Percentiles rank a stretch among this genome's conserved stretches.
Conservation (phyloP, 2,329 filamentous ascomycete genomes). For the Fusarium anthophilum region DNA sequence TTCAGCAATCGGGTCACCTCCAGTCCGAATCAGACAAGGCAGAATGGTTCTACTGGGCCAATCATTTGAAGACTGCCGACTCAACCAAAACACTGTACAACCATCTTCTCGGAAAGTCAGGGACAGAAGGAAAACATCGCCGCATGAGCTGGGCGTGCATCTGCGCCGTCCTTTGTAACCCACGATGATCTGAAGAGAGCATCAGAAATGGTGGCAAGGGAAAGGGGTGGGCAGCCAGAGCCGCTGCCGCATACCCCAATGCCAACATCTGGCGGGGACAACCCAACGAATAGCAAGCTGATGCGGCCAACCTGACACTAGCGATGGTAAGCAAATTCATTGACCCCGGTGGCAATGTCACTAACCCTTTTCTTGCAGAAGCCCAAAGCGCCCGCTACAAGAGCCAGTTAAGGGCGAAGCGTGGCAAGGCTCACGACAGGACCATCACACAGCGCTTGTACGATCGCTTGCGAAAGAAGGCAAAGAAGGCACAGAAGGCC, state of each 20-base stretch:
- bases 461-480: not conserved
- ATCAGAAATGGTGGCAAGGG: not conserved
- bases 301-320: not conserved
- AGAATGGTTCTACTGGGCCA: not conserved
- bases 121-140: not conserved
- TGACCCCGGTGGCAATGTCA: not conserved
- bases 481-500: too few species aligned
- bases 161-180: not conserved
- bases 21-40: not conserved
- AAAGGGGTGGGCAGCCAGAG: not conserved
- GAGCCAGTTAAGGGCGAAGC: not conserved
- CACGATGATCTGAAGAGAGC: not conserved
- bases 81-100: not conserved
- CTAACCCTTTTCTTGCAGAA: not conserved
- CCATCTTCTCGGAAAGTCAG: not conserved
- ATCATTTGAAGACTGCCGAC: not conserved
- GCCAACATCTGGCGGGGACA: not conserved
- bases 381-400: not conserved
- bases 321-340: not conserved
- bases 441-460: fast-evolving
- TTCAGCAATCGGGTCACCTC: not conserved
- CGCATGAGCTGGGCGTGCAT: not conserved
- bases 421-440: not conserved
- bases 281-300: not conserved
- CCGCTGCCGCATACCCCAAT: not conserved